Evolutionary conservation across 805 yeast genomes (phyloP).

Genomic region (Clavispora asparagi): DNA sequence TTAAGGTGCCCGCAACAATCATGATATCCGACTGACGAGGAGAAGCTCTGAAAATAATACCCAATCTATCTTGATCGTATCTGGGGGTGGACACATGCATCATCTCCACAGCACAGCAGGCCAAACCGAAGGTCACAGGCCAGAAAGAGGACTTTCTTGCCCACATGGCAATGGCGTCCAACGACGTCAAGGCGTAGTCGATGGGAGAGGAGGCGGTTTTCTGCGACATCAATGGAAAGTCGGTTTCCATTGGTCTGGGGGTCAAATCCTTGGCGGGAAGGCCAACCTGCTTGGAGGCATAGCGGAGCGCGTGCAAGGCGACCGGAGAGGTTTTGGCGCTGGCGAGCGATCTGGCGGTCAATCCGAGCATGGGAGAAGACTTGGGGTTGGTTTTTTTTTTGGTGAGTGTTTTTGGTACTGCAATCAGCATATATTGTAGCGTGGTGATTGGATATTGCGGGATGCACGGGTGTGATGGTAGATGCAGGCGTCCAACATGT

Average conservation of each 20-base stretch:
- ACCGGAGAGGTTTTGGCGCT: constrained; percentile 16
- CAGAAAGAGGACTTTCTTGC: constrained; percentile 88
- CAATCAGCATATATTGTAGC: constrained; percentile 33
- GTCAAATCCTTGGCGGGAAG: constrained; percentile 40
- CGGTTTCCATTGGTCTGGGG: constrained; percentile 54
- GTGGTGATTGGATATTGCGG: constrained; percentile 27
- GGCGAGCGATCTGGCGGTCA: constrained; percentile 22
- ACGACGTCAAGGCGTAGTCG: constrained; percentile 77
- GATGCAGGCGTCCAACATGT: not conserved
- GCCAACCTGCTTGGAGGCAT: constrained; percentile 14
- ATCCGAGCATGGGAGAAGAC: constrained; percentile 19
- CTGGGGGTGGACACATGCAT: constrained; percentile 91
- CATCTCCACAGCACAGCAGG: constrained; percentile 94
- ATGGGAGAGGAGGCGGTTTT: constrained; percentile 49
- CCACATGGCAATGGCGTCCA: constrained; percentile 84
- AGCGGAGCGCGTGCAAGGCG: constrained; percentile 17
- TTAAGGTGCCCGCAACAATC: constrained; percentile 89
- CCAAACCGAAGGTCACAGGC: constrained; percentile 90
- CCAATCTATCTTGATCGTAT: constrained; percentile 87
- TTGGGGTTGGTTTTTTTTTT: constrained; percentile 8
- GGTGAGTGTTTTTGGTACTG: constrained; percentile 7
- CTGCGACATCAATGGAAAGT: constrained; percentile 66
- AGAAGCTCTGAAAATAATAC: constrained; percentile 89
- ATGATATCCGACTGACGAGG: constrained; percentile 90
- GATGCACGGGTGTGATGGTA: constrained; percentile 11